Base-by-base conservation (phyloP, 2,329 filamentous ascomycete species). In the Aspergillus pseudonomiae region DNA sequence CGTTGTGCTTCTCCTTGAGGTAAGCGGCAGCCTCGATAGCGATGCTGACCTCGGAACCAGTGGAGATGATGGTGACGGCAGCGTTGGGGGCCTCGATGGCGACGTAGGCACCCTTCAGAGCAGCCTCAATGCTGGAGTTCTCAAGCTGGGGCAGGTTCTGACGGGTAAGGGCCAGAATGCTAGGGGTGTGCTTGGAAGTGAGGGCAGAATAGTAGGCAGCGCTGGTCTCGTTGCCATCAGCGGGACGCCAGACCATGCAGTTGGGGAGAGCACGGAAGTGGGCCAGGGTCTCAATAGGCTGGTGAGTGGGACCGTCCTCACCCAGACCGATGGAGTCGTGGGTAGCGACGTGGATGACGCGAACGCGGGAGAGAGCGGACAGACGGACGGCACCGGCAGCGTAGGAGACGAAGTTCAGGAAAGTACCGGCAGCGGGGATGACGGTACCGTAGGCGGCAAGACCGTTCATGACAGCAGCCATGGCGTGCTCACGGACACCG, bases 341-440 rank as follows among this genome's bases (percentile, higher is more conserved):
- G 73, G 94, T 98, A 75, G 95, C 94, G 73, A 98, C 88, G 90
- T 95, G 96, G 85, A 99, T 94, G 78, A 89, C 86, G 75, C 94
- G 94, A 79, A 94, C 87, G 81, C 92, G 94, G 54, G 94, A 96
- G 72, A 99, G 88, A 46, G 95, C 89, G 43, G 94, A 97, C 66
- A 99, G 89, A 83, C 95, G 94, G 78, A 98, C 91, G 75, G 95
- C 90, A 82, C 95, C 95, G 70, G 95, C 93, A 72, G 92, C 94
- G 80, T 99, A 99, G 30, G 94, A 98, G 72, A 98, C 93, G 81
- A 99, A 99, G 91, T 98, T 99, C 73, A 99, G 86, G 90, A 99
- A 99, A 75, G 95, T 98, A 83, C 95, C 95, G 71, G 89, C 89
- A 73, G 94, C 96, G 72, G 95, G 95, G 77, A 99, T 90, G 77